Conservation (phyloP, 2,329 filamentous ascomycete genomes). For the Orbilia oligospora region DNA sequence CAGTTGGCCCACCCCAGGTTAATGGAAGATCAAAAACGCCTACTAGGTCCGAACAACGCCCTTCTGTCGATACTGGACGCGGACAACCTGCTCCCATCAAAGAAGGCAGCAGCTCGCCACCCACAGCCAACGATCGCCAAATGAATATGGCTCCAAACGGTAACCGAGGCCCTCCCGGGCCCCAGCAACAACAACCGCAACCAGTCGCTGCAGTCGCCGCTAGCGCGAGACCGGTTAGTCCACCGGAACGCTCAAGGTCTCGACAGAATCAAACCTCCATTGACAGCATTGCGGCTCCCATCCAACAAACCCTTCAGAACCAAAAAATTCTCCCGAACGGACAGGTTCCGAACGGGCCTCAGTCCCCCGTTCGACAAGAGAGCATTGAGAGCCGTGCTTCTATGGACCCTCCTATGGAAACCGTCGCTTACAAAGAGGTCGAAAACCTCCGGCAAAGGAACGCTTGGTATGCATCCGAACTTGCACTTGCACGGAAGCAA, state of each 20-base stretch:
- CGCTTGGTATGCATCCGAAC: slow-evolving; percentile 96
- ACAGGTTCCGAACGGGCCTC: slow-evolving; percentile 42
- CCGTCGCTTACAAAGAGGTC: slow-evolving; percentile 76
- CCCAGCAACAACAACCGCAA: slow-evolving; percentile 13
- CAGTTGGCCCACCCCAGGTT: slow-evolving; percentile 43
- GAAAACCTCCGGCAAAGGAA: slow-evolving; percentile 87
- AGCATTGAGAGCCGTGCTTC: slow-evolving; percentile 38
- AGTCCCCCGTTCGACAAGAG: slow-evolving; percentile 46
- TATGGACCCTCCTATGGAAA: slow-evolving; percentile 19
- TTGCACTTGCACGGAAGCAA: slow-evolving; percentile 89
- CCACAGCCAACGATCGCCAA: slow-evolving; percentile 59
- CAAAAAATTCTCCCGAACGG: slow-evolving; percentile 48
- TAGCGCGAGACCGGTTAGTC: slow-evolving; percentile 33
- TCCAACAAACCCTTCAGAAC: slow-evolving; percentile 43
- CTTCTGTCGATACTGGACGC: slow-evolving; percentile 66
- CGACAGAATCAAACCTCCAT: slow-evolving; percentile 61
- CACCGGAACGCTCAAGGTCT: slow-evolving; percentile 62
- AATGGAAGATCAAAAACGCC: slow-evolving; percentile 70
- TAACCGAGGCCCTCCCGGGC: slow-evolving; percentile 39
- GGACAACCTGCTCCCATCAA: slow-evolving; percentile 34
- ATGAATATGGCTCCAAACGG: slow-evolving; percentile 34
- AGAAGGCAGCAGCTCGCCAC: slow-evolving; percentile 51
- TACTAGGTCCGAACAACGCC: slow-evolving; percentile 69
- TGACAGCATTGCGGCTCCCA: slow-evolving; percentile 46
- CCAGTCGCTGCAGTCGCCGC: slow-evolving; percentile 2